These are phyloP conservation scores for Peniophora sp. DNA, from an alignment of 1,284 basidiomycete species.

Conservation along the genomic window DNA sequence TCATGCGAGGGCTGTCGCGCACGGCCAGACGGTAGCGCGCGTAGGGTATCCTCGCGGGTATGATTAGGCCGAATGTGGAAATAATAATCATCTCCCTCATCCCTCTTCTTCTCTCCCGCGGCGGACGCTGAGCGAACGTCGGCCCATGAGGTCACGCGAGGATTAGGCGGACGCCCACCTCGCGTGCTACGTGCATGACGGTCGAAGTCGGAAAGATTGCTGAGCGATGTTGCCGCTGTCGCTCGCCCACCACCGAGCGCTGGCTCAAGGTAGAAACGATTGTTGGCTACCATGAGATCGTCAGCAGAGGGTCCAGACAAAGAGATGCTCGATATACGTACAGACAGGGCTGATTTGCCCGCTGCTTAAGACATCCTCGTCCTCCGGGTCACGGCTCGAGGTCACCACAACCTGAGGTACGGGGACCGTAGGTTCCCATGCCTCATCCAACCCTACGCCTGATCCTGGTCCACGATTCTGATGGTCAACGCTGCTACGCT, in stretches of 20 bases:
- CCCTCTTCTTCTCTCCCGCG: constrained; percentile 5
- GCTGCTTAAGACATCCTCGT: constrained; percentile 62
- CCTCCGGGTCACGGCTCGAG: constrained; percentile 30
- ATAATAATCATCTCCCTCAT: constrained; percentile 3
- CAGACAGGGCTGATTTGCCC: constrained; percentile 66
- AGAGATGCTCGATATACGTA: constrained; percentile 22
- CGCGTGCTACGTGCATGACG: constrained; percentile 37
- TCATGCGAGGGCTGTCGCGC: background rate
- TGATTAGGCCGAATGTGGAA: no score
- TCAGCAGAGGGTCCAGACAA: background rate
- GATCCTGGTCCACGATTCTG: constrained; percentile 11
- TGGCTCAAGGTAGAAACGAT: constrained; percentile 7
- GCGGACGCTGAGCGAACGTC: constrained; percentile 37
- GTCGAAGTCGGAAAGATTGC: constrained; percentile 36
- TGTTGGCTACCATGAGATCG: constrained; percentile 1
- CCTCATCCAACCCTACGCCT: constrained; percentile 14
- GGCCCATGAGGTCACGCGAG: constrained; percentile 44
- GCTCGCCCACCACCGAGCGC: constrained; percentile 5
- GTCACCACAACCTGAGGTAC: constrained; percentile 19
- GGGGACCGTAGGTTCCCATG: constrained; percentile 18
- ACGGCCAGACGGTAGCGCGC: background rate
- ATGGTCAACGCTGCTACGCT: background rate
- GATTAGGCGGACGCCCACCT: constrained; percentile 21
- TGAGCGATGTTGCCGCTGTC: constrained; percentile 32
- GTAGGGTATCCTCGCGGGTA: no score